phyloP scores from a whole-genome alignment of 176 grass and related monocot species.

The Lolium perenne region DNA sequence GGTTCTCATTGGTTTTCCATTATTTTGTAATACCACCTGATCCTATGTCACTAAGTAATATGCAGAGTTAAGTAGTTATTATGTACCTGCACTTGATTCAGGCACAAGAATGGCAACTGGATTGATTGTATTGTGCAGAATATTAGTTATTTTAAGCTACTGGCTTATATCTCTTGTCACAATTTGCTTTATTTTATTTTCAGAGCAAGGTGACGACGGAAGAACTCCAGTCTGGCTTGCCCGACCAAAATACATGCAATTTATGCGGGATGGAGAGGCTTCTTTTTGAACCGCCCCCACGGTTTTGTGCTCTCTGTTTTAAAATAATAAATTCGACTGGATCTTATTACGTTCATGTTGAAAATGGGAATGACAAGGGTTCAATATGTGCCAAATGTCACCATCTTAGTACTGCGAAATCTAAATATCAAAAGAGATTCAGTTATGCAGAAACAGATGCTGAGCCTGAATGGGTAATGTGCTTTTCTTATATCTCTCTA shows the following conservation, averaged over 20 bases:
- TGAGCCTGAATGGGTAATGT: constrained; percentile 89
- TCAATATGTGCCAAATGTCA: constrained; percentile 94
- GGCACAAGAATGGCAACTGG: constrained; percentile 20
- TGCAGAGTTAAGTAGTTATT: constrained; percentile 19
- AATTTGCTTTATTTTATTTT: constrained; percentile 23
- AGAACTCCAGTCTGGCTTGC: constrained; percentile 43
- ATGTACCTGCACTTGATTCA: background rate
- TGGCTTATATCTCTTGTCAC: constrained; percentile 27
- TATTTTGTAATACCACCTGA: constrained; percentile 20
- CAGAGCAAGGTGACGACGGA: constrained; percentile 57
- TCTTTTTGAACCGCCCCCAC: constrained; percentile 74
- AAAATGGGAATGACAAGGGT: constrained; percentile 58
- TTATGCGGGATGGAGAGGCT: constrained; percentile 83
- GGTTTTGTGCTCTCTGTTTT: constrained; percentile 79
- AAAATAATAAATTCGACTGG: constrained; percentile 80
- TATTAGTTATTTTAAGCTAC: constrained; percentile 31
- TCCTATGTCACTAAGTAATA: constrained; percentile 5
- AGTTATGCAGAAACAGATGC: constrained; percentile 95
- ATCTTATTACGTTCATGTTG: constrained; percentile 68
- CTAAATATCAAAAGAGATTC: constrained; percentile 61
- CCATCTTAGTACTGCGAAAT: constrained; percentile 70
- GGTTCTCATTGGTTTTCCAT: constrained; percentile 8
- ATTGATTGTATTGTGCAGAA: constrained; percentile 28
- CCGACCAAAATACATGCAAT: constrained; percentile 84
- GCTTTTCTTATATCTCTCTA: constrained; percentile 36